Conservation (phyloP, 108 stramenopile species). For the Cylindrotheca closterium region DNA sequence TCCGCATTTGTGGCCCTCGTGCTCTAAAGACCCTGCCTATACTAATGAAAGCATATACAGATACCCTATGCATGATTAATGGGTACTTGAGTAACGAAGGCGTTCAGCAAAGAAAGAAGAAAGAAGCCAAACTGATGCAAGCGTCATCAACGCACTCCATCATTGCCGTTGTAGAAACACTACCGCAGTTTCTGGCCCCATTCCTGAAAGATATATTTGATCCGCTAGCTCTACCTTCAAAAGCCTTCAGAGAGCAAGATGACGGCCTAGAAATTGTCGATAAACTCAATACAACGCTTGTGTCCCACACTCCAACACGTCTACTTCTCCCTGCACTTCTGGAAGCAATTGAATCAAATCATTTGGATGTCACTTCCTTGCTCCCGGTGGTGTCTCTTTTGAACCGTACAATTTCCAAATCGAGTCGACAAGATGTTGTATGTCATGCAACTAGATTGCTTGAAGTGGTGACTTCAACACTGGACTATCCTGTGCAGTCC, state of each 20-base stretch:
- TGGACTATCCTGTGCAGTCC: too few species aligned
- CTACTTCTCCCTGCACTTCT: slow-evolving; percentile 61
- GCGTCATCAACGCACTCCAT: slow-evolving; percentile 55
- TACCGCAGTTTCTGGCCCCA: slow-evolving; percentile 77
- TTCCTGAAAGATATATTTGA: slow-evolving; percentile 62
- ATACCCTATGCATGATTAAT: slow-evolving; percentile 45
- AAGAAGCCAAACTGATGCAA: slow-evolving; percentile 46
- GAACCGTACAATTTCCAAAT: slow-evolving; percentile 1
- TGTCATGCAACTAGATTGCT: slow-evolving; percentile 51
- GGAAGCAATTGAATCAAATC: slow-evolving; percentile 21
- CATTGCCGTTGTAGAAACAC: slow-evolving; percentile 49
- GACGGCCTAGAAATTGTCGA: slow-evolving; percentile 22
- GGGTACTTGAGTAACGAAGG: not conserved
- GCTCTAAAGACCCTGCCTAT: slow-evolving; percentile 61
- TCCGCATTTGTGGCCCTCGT: slow-evolving; percentile 55
- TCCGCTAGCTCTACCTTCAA: slow-evolving; percentile 49
- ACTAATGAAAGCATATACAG: slow-evolving; percentile 56
- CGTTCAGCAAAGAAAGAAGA: slow-evolving; percentile 10
- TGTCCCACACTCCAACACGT: slow-evolving; percentile 53
- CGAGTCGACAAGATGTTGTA: slow-evolving; percentile 54
- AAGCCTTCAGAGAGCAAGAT: slow-evolving; percentile 18
- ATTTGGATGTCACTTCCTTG: not conserved
- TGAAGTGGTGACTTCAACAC: slow-evolving; percentile 49
- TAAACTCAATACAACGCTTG: slow-evolving; percentile 41
- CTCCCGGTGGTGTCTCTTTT: slow-evolving; percentile 6